Percentiles rank a stretch among this genome's conserved stretches.
Evolutionary conservation across 768 basidiomycete species (phyloP).

Genomic region (Phaffia tasmanica): DNA sequence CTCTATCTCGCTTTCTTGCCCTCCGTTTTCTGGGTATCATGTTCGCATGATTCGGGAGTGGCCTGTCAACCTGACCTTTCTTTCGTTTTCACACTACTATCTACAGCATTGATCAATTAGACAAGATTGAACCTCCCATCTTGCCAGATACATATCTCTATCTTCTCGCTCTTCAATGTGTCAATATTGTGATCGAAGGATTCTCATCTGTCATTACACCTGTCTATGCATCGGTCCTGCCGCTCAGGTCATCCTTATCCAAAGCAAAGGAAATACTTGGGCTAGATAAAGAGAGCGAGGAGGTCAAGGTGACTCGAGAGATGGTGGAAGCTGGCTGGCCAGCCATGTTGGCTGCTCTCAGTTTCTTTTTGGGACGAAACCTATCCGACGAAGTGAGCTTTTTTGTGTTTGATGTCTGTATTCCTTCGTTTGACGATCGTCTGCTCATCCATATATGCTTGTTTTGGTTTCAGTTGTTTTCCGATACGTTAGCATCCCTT

Average conservation of each 20-base stretch:
- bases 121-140: conserved; percentile 87
- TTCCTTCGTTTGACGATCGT: neutral
- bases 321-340: conserved; percentile 90
- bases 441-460: neutral
- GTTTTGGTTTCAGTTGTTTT: conserved; percentile 48
- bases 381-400: conserved; percentile 59
- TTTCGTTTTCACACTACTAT: neutral
- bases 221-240: conserved; percentile 59
- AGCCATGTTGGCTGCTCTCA: conserved; percentile 75
- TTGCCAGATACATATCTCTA: conserved; percentile 93
- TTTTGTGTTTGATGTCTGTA: neutral
- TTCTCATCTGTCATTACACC: conserved; percentile 63
- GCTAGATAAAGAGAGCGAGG: neutral
- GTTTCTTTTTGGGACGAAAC: conserved; percentile 79
- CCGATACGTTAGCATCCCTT: conserved; percentile 68
- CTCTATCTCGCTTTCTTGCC: neutral
- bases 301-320: conserved; percentile 44
- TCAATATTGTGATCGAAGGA: conserved; percentile 75
- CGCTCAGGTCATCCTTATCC: conserved; percentile 42
- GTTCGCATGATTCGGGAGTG: neutral
- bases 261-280: conserved; percentile 29
- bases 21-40: neutral
- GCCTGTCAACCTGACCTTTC: neutral
- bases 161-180: conserved; percentile 77
- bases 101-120: conserved; percentile 85